These are phyloP conservation scores for Acer yangbiense DNA, from an alignment of 345 rosid genomes.

Conservation along the genomic window DNA sequence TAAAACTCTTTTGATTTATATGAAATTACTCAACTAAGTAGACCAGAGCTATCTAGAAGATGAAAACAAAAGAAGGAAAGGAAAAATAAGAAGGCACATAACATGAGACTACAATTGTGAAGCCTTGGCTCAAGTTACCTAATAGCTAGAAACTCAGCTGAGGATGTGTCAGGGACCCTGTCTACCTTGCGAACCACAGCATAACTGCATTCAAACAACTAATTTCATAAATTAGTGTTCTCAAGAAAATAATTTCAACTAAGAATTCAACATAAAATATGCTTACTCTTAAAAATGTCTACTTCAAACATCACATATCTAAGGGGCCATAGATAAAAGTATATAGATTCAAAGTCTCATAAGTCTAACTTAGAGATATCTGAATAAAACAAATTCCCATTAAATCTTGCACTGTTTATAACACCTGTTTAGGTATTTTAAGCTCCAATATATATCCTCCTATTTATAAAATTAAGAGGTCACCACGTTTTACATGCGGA, in stretches of 20 bases:
- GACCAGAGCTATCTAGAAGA: neutral
- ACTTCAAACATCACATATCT: neutral
- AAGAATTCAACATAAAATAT: too few relatives aligned
- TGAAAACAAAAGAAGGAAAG: too few relatives aligned
- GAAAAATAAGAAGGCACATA: neutral
- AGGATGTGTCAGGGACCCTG: slow-evolving; percentile 45
- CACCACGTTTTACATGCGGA: neutral
- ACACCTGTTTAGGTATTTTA: too few relatives aligned
- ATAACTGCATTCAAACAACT: slow-evolving; percentile 43
- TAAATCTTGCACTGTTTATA: neutral
- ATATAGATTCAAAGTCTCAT: neutral
- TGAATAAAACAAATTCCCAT: neutral
- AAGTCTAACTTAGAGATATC: neutral
- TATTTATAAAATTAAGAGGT: neutral
- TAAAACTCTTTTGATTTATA: neutral
- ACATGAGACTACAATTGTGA: slow-evolving; percentile 12
- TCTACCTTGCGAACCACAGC: slow-evolving; percentile 73
- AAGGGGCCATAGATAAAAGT: neutral
- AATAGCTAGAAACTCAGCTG: slow-evolving; percentile 46
- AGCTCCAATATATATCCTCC: neutral
- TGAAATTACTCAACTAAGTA: neutral
- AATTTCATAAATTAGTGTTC: slow-evolving; percentile 6
- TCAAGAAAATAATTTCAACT: neutral
- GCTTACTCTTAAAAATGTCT: neutral
- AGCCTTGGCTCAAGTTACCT: slow-evolving; percentile 39